Base-by-base conservation (phyloP, 176 grass and related monocot genomes). In the Ensete ventricosum region DNA sequence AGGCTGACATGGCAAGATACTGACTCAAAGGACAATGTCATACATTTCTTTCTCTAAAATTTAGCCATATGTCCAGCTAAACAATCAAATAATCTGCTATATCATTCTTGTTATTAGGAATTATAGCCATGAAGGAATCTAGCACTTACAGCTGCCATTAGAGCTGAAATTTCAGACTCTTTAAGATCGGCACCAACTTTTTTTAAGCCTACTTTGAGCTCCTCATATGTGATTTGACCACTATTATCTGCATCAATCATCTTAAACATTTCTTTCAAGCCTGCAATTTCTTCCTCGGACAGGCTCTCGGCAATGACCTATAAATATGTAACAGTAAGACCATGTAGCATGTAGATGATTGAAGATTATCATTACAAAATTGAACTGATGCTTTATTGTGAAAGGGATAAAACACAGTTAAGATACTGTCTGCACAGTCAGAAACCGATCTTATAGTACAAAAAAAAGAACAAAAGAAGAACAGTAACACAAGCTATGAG, bases 231-330 rank as follows among this genome's bases (percentile, higher is more conserved):
- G 71, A 97, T 97, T 14, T 97, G 87, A 21, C 93, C 93, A 84
- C 93, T 97, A 74, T 97, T 93, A 52, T 97, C 93, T 74, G 85
- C 82, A 72, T 97, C 93, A 48, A 97, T 81, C 93, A 97, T 97
- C 85, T 90, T 93, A 79, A 97, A 97, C 90, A 93, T 93, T 76
- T 97, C 90, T 80, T 73, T 90, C 83, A 97, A 82, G 77, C 93
- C 93, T 65, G 90, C 93, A 79, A 97, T 89, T 83, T 97, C 93
- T 81, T 97, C 93, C 70, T 97, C 93, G 2, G 93, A 97, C 19
- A 97, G 73, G 74, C 67, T 97, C 78, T 93, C 88, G 24, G 93
- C 93, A 87, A 97, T 97, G 71, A 96, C 93, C 93, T 96, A 75
- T 60, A 78, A 14, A 75, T 14, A 16, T 21, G 34, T 17, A 51